phyloP scores from a whole-genome alignment of 306 rosid genomes.

The Acmispon strigosus region DNA sequence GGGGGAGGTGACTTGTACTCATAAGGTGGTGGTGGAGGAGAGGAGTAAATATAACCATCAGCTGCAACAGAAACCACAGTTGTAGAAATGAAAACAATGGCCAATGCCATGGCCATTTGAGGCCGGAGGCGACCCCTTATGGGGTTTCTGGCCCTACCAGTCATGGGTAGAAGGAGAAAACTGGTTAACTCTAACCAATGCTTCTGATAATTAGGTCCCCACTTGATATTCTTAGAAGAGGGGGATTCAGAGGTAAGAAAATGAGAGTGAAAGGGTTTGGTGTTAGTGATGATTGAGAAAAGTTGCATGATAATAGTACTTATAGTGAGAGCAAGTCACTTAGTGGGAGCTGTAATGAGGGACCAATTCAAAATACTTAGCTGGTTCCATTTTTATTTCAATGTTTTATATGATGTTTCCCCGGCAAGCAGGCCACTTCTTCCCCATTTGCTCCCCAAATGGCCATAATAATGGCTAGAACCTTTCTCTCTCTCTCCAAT shows the following conservation, averaged over 20 bases:
- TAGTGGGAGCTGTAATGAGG: slow-evolving; percentile 22
- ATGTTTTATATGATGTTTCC: slow-evolving; percentile 2
- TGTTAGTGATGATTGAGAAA: slow-evolving; percentile 22
- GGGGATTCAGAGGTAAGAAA: background rate
- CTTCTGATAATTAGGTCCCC: too few relatives aligned
- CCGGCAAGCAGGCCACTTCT: slow-evolving; percentile 44
- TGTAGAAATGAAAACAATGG: slow-evolving; percentile 42
- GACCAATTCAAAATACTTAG: slow-evolving; percentile 39
- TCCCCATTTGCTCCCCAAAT: slow-evolving; percentile 12
- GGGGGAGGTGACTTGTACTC: too few relatives aligned
- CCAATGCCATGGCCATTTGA: slow-evolving; percentile 57
- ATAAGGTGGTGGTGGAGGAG: slow-evolving; percentile 69
- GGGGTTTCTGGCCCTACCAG: slow-evolving; percentile 53
- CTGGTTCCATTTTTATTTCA: slow-evolving; percentile 8
- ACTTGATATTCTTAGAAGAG: too few relatives aligned
- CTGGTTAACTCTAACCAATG: too few relatives aligned
- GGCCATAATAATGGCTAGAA: background rate
- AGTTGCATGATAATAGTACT: slow-evolving; percentile 30
- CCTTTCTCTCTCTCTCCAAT: too few relatives aligned
- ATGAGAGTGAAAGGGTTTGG: background rate
- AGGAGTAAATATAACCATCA: slow-evolving; percentile 58
- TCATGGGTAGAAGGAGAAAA: slow-evolving; percentile 30
- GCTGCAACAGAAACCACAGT: slow-evolving; percentile 58
- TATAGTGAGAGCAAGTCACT: slow-evolving; percentile 47
- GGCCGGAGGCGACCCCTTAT: slow-evolving; percentile 62